A percentile compares a stretch with the other conserved stretches of the same genome.
Conservation (phyloP, 2,329 filamentous ascomycete genomes). For the Zymoseptoria tritici region DNA sequence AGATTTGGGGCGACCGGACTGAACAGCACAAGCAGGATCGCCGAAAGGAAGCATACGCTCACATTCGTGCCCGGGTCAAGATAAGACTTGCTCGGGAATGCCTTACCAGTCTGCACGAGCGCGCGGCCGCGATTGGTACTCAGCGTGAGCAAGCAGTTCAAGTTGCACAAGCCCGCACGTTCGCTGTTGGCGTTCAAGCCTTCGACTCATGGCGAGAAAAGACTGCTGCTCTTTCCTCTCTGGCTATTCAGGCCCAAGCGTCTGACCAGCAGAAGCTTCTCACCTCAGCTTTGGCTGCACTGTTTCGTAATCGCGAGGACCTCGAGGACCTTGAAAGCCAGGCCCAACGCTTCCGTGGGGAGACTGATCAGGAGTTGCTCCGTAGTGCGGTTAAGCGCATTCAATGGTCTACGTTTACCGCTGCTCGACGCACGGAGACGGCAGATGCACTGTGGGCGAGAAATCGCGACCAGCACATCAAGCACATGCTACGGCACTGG, state of each 20-base stretch:
- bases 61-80: constrained; percentile 47
- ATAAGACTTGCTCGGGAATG: constrained; percentile 43
- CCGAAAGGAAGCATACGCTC: constrained; percentile 49
- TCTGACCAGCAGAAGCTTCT: constrained; percentile 27
- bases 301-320: constrained; percentile 23
- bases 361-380: constrained; percentile 42
- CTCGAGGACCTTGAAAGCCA: constrained; percentile 30
- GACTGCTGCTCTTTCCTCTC: constrained; percentile 13
- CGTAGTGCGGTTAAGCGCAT: constrained; percentile 46
- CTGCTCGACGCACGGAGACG: constrained; percentile 44
- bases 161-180: constrained; percentile 30
- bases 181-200: constrained; percentile 23
- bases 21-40: constrained; percentile 45
- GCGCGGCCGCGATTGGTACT: constrained; percentile 26
- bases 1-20: constrained; percentile 45
- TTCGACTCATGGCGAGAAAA: constrained; percentile 34
- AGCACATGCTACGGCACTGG: constrained; percentile 51
- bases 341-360: constrained; percentile 40
- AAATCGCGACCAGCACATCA: constrained; percentile 48
- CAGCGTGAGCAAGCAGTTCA: constrained; percentile 36
- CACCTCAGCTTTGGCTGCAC: constrained; percentile 28
- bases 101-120: constrained; percentile 34
- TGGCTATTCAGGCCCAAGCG: constrained; percentile 28
- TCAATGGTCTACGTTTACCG: constrained; percentile 52
- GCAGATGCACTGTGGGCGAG: constrained; percentile 47